Evolutionary conservation across 192 early-diverging fungal genomes (phyloP), one percentile per base, ranked within the genome.

Genomic region (Coemansia sp.): DNA sequence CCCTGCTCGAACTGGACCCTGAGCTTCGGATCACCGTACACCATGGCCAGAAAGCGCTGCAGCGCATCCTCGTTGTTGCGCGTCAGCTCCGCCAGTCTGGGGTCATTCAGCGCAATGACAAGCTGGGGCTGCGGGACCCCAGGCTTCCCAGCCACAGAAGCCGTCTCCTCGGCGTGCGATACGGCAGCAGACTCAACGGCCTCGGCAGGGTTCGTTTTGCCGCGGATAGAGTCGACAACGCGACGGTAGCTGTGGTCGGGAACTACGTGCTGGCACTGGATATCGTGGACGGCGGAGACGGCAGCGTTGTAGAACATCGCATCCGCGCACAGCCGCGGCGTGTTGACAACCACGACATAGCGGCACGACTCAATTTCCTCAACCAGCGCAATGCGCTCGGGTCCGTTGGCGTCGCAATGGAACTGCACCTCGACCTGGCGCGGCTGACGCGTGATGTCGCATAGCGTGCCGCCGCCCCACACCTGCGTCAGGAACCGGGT

Each of bases 391-490:
- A 97, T 90, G 41, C 87, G 84, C 37, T 92, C 90, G 1, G 68
- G 62, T 13, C 69, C 57, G 37, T 86, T 72, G 6, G 80, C 61
- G 59, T 87, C 88, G 73, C 95, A 97, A 71, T 94, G 92, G 75
- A 88, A 97, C 88, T 91, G 90, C 19, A 97, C 80, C 66, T 95
- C 90, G 15, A 94, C 80, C 3, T 80, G 78, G 42, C 95, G 83
- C 36, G 86, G 87, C 65, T 82, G 74, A 2, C 88, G 82, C 7
- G 89, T 96, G 7, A 90, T 58, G 48, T 93, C 89, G 65, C 95
- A 97, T 12, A 86, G 11, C 41, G 89, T 86, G 22, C 95, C 95
- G 52, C 88, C 81, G 9, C 78, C 80, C 90, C 91, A 97, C 32
- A 77, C 78, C 66, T 91, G 87, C 21, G 89, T 84, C 43, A 95